Evolutionary conservation across 306 rosid genomes (phyloP).

Genomic region (Prinsepia uniflora): DNA sequence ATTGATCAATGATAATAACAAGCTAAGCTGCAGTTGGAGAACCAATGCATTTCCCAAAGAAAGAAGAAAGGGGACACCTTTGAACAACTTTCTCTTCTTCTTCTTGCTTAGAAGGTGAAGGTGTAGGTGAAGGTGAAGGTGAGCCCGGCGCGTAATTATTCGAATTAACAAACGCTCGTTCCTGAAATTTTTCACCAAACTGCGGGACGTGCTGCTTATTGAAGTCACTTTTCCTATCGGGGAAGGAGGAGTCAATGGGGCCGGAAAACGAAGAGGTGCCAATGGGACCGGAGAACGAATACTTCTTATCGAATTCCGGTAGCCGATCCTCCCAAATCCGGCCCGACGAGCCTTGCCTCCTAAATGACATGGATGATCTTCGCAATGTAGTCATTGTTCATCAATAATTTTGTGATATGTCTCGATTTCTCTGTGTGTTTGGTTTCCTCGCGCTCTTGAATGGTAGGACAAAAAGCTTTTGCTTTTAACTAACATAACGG

Average conservation of each 20-base stretch:
- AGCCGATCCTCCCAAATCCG: slow-evolving; percentile 9
- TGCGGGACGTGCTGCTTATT: background rate
- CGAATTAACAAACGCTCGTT: background rate
- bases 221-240: background rate
- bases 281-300: background rate
- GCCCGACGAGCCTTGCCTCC: slow-evolving; percentile 5
- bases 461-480: background rate
- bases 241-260: background rate
- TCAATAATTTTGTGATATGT: background rate
- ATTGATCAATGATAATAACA: background rate
- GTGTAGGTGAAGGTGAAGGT: background rate
- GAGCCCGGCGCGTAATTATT: background rate
- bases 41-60: slow-evolving; percentile 3
- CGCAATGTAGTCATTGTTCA: background rate
- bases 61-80: background rate
- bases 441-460: background rate
- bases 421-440: background rate
- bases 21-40: background rate
- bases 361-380: slow-evolving; percentile 6
- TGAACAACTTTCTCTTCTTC: background rate
- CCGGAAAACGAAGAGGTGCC: background rate
- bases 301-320: background rate
- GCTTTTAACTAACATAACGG: background rate
- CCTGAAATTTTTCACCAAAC: background rate
- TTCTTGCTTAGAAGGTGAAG: background rate